Evolutionary conservation across 805 yeast species (phyloP).

Genomic region (Maudiozyma barnettii): DNA sequence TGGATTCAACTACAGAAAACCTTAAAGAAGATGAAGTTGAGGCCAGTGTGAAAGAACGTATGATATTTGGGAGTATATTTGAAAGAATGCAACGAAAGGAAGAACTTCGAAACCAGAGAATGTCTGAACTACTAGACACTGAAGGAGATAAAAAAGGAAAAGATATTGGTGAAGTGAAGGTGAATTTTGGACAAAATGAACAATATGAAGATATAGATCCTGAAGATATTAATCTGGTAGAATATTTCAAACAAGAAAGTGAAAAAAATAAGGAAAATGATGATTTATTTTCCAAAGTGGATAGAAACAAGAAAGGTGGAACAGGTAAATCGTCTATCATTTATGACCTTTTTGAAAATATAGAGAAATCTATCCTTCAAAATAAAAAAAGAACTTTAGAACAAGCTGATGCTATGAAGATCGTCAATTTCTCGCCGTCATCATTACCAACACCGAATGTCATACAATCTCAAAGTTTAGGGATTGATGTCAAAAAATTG

Average conservation of each 20-base stretch:
- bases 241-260: slow-evolving; percentile 2
- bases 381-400: slow-evolving; percentile 4
- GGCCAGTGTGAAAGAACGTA: slow-evolving; percentile 19
- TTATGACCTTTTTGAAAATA: slow-evolving; percentile 4
- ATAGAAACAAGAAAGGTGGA: neutral
- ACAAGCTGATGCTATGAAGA: slow-evolving; percentile 1
- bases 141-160: neutral
- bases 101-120: slow-evolving; percentile 1
- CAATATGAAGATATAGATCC: neutral
- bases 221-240: slow-evolving; percentile 1
- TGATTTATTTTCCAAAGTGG: neutral
- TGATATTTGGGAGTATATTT: slow-evolving; percentile 21
- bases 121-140: neutral
- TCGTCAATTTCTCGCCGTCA: neutral
- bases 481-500: slow-evolving; percentile 7
- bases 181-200: slow-evolving; percentile 1
- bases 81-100: slow-evolving; percentile 19
- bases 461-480: neutral
- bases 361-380: slow-evolving; percentile 4
- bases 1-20: neutral
- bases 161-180: slow-evolving; percentile 2
- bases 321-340: slow-evolving; percentile 2
- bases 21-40: slow-evolving; percentile 2
- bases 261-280: neutral
- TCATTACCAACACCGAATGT: neutral